Base-by-base conservation (phyloP, 1,139 yeast species). In the Suhomyces chickasaworum region DNA sequence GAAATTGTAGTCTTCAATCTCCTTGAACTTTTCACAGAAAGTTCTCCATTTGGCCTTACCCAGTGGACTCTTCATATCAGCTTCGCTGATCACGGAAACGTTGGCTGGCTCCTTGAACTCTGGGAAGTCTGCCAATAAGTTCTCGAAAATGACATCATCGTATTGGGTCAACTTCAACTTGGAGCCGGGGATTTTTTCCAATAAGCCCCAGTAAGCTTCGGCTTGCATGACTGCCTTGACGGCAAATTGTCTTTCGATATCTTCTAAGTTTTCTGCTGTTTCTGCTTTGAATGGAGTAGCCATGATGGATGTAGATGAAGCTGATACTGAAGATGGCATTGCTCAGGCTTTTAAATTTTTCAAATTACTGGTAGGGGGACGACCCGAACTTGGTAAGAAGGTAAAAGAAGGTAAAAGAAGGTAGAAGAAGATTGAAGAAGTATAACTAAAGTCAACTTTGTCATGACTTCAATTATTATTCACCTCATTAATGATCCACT, bases 181-280 rank as follows among this genome's bases (percentile, higher is more conserved):
- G 35, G 95, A 80, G 13, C 96, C 98, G 46, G 88, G 86, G 44
- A 90, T 73, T 56, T 82, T 81, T 52, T 79, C 78, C 46, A 95
- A 69, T 50, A 95, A 71, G 44, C 78, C 77, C 97, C 97, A 93
- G 78, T 93, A 95, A 3, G 97, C 85, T 65, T 89, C 95, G 51
- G 96, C 95, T 67, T 95, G 98, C 68, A 82, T 84, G 21, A 95
- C 99, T 7, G 98, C 99, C 71, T 89, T 90, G 53, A 95, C 99
- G 42, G 99, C 98, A 63, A 93, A 93, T 72, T 91, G 97, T 78
- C 83, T 88, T 69, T 91, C 98, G 61, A 93, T 89, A 54, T 77
- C 85, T 62, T 79, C 84, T 52, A 78, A 68, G 69, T 80, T 80
- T 45, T 80, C 84, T 16, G 85, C 83, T 48, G 67, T 70, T 55